These are phyloP conservation scores for Rasamsonia emersonii DNA, from an alignment of 2,329 filamentous ascomycete genomes.

Conservation along the genomic window DNA sequence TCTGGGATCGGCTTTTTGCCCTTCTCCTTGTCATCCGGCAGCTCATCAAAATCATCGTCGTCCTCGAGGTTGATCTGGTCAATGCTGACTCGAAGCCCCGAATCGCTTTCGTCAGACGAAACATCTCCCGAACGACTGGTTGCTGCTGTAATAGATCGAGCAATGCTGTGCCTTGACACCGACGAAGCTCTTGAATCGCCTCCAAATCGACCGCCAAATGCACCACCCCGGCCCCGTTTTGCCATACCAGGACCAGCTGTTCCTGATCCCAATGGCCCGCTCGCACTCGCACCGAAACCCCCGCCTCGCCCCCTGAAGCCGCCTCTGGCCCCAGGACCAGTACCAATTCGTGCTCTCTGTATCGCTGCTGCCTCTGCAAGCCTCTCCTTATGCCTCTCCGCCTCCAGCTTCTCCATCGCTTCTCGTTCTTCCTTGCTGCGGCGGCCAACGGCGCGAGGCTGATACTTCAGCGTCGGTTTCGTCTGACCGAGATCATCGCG, in stretches of 20 bases:
- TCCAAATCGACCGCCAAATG: conserved; percentile 14
- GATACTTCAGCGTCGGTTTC: conserved; percentile 34
- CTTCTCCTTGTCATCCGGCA: conserved; percentile 18
- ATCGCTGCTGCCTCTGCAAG: conserved; percentile 33
- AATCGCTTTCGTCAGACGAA: conserved; percentile 39
- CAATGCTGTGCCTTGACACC: conserved; percentile 19
- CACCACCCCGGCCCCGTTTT: conserved; percentile 16
- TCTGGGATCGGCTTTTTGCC: conserved; percentile 21
- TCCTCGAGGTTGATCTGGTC: conserved; percentile 50
- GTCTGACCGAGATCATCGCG: conserved; percentile 20
- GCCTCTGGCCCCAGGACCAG: conserved; percentile 20
- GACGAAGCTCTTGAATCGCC: conserved; percentile 19
- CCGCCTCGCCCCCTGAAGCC: conserved; percentile 24
- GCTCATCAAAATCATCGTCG: conserved; percentile 40
- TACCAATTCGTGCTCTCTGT: conserved; percentile 23
- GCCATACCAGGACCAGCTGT: conserved; percentile 11
- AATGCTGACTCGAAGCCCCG: conserved; percentile 44
- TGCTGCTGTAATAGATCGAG: conserved; percentile 19
- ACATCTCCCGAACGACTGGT: conserved; percentile 17
- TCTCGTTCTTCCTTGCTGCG: conserved; percentile 40
- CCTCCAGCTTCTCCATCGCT: conserved; percentile 33
- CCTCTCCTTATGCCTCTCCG: conserved; percentile 30
- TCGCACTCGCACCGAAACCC: conserved; percentile 16
- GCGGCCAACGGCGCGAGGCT: conserved; percentile 33
- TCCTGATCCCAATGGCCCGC: conserved; percentile 20